Conservation (phyloP, 495 filamentous ascomycete genomes). For the Aspergillus ostianus region DNA sequence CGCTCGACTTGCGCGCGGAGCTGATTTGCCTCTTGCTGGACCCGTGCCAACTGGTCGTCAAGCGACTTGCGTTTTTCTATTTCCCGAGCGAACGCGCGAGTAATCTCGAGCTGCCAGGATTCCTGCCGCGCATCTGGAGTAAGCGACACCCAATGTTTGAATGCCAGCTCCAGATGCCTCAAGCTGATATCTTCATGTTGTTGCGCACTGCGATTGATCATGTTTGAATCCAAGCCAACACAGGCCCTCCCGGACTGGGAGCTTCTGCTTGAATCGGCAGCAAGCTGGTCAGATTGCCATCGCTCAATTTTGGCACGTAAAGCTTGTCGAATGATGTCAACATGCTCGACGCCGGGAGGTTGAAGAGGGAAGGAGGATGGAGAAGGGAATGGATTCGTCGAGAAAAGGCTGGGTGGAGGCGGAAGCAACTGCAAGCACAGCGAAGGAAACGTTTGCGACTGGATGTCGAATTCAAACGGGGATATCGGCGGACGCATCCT, state of each 20-base stretch:
- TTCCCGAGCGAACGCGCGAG: conserved; percentile 67
- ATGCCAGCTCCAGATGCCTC: conserved; percentile 68
- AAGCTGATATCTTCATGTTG: conserved; percentile 60
- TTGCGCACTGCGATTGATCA: conserved; percentile 46
- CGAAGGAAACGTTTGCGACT: conserved; percentile 75
- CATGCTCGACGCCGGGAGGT: conserved; percentile 67
- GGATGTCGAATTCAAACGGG: conserved; percentile 82
- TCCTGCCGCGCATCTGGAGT: conserved; percentile 55
- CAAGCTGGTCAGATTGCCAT: conserved; percentile 51
- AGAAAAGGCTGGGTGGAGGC: conserved; percentile 72
- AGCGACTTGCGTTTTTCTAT: conserved; percentile 62
- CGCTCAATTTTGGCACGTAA: conserved; percentile 63
- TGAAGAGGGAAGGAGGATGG: conserved; percentile 70
- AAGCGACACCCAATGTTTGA: conserved; percentile 65
- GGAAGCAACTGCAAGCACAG: conserved; percentile 78
- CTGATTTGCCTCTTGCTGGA: conserved; percentile 70
- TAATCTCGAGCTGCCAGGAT: conserved; percentile 75
- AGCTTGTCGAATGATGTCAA: conserved; percentile 63
- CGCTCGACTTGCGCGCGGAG: conserved; percentile 68
- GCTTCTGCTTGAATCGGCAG: conserved; percentile 25
- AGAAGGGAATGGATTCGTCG: conserved; percentile 66
- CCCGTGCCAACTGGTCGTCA: conserved; percentile 58
- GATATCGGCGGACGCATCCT: conserved; percentile 41
- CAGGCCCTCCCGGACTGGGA: conserved; percentile 26
- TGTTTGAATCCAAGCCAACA: conserved; percentile 32